Evolutionary conservation across 2,329 filamentous ascomycete species (phyloP).

Genomic region (Colletotrichum eleusines): DNA sequence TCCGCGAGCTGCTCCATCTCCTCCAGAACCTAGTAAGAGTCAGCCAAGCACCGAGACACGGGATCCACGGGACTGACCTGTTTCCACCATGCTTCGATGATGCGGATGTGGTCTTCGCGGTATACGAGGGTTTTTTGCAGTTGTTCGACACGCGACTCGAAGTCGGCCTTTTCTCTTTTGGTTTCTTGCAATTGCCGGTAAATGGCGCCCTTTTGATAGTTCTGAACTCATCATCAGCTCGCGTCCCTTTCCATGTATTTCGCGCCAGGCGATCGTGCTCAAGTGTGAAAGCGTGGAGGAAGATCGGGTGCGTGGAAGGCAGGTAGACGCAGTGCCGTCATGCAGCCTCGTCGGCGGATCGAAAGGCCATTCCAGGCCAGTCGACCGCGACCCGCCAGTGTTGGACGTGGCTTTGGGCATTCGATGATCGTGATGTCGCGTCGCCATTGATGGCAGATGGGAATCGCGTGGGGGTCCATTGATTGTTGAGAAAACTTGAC

Average conservation of each 20-base stretch:
- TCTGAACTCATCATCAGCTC: constrained; percentile 42
- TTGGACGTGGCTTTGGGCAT: constrained; percentile 34
- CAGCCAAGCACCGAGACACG: constrained; percentile 43
- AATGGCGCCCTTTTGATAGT: constrained; percentile 94
- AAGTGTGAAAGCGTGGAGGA: constrained; percentile 5
- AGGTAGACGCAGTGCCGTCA: constrained; percentile 34
- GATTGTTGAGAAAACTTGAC: constrained; percentile 43
- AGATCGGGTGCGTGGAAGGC: constrained; percentile 34
- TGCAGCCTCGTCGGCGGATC: constrained; percentile 40
- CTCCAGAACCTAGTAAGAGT: constrained; percentile 66
- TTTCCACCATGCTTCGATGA: constrained; percentile 93
- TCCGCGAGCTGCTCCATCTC: constrained; percentile 72
- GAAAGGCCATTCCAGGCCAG: constrained; percentile 40
- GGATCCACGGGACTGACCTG: constrained; percentile 72
- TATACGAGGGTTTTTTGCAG: constrained; percentile 81
- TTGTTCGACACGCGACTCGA: constrained; percentile 85
- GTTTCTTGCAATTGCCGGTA: constrained; percentile 98
- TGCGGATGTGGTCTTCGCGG: constrained; percentile 92
- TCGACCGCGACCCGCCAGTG: constrained; percentile 39
- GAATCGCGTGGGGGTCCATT: constrained; percentile 39
- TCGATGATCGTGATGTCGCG: constrained; percentile 41
- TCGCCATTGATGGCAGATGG: constrained; percentile 37
- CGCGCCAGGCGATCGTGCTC: constrained; percentile 30
- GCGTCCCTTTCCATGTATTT: constrained; percentile 38
- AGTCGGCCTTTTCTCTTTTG: constrained; percentile 86